Conservation (phyloP, 257 asterid species). For the Solanum boliviense region DNA sequence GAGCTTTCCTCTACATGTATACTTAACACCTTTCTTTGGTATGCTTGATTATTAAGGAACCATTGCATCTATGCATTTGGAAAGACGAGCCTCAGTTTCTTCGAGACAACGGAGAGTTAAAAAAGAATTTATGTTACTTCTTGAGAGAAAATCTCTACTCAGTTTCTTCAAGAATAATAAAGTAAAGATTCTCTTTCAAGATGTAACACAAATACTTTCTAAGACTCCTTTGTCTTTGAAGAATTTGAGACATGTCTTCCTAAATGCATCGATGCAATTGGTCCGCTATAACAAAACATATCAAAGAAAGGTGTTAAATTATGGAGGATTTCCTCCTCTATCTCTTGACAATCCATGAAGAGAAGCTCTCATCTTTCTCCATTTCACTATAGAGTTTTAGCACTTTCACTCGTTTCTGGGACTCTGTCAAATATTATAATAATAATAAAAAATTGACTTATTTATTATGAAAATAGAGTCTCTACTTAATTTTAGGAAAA, state of each 20-base stretch:
- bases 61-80: constrained; percentile 8
- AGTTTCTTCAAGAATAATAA: constrained; percentile 25
- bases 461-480: neutral
- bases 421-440: constrained; percentile 49
- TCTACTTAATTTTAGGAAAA: neutral
- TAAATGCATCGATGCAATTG: constrained; percentile 54
- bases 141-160: constrained; percentile 65
- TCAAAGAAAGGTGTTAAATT: constrained; percentile 61
- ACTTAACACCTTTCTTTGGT: too few relatives aligned
- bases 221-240: constrained; percentile 37
- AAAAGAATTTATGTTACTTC: constrained; percentile 31
- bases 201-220: constrained; percentile 35
- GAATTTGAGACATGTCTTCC: constrained; percentile 50
- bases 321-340: constrained; percentile 54
- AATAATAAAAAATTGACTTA: neutral
- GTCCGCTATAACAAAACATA: constrained; percentile 66
- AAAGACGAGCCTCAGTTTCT: constrained; percentile 44
- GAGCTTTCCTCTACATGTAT: constrained; percentile 19
- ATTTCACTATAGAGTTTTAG: constrained; percentile 37
- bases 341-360: constrained; percentile 32
- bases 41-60: too few relatives aligned
- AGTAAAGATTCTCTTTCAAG: constrained; percentile 52
- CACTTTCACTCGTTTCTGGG: constrained; percentile 61
- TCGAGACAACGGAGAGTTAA: constrained; percentile 32
- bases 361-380: constrained; percentile 80